Evolutionary conservation across 345 rosid species (phyloP), one percentile per base, ranked within the genome.

Genomic region (Kernera saxatilis): DNA sequence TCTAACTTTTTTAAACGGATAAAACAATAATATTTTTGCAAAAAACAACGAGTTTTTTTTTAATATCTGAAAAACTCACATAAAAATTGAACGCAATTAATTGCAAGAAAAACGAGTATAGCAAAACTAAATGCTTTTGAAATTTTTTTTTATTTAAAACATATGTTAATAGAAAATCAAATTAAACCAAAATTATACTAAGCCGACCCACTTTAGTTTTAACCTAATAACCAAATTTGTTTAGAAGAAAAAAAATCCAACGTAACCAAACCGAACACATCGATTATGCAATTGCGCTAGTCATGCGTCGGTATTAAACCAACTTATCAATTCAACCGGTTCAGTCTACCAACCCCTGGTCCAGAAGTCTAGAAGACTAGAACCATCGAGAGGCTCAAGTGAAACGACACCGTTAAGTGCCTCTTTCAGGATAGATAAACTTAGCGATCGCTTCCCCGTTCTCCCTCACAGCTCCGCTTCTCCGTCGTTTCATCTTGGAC

Each of bases 341-440:
- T 44, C 5, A 52, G 32, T 62, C 48, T 43, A 72, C 57, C 76
- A 64, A 64, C 30, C 44, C 52, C 14, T 6, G 6, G 48, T 30
- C 17, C 9, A 32, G 35, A 37, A n/a, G 14, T 11, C 51, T 40
- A 43, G 35, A 32, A 32, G 33, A 1, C 32, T 29, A 29, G 76
- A 71, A 63, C 21, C 57, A 52, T 73, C 66, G 30, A 18, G 6
- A 25, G 22, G 1, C 3, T 29, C 9, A 40, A 9, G 11, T 8
- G 5, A 71, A 71, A 63, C 77, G 77, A 54, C 71, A 56, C 14
- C 77, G 71, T 72, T 11, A 4, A 6, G 5, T 3, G 1, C 23
- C 11, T 27, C n/a, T 5, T 50, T 44, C 29, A 40, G 14, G 54
- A 71, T 64, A 45, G 77, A 64, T 73, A 73, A 64, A 54, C 27